These are phyloP conservation scores for Phyllosticta ampelicida DNA, from an alignment of 2,329 filamentous ascomycete genomes.

Conservation along the genomic window DNA sequence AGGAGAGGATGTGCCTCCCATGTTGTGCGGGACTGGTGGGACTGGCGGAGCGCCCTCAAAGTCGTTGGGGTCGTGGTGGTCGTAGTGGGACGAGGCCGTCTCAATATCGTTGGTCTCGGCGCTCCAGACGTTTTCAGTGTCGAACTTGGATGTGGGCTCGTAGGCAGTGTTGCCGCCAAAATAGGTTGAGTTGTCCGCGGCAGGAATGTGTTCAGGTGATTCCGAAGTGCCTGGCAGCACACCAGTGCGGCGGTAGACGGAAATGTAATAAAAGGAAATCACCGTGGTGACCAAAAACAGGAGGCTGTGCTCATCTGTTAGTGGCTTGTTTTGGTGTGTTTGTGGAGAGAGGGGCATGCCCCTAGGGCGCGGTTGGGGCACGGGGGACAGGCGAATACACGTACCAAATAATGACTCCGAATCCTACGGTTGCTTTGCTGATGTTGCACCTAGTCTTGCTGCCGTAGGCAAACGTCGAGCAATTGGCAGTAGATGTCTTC, in stretches of 20 bases:
- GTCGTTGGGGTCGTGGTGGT: conserved; percentile 33
- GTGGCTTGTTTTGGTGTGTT: background rate
- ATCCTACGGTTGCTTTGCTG: conserved; percentile 44
- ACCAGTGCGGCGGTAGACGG: conserved; percentile 47
- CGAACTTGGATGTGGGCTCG: conserved; percentile 2
- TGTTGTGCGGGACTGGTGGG: conserved; percentile 1
- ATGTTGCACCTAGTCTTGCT: conserved; percentile 45
- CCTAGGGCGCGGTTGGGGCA: background rate
- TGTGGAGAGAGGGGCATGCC: background rate
- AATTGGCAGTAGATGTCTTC: conserved; percentile 36
- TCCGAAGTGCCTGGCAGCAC: conserved; percentile 37
- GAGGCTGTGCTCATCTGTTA: conserved; percentile 30
- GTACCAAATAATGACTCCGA: conserved; percentile 48
- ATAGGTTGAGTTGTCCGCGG: conserved; percentile 19
- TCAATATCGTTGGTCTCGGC: conserved; percentile 31
- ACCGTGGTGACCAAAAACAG: conserved; percentile 43
- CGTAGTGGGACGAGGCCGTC: conserved; percentile 21
- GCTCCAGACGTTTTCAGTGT: conserved; percentile 33
- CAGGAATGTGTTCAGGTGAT: background rate
- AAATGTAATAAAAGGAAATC: conserved; percentile 45
- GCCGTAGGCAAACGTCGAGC: conserved; percentile 46
- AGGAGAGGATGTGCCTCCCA: background rate
- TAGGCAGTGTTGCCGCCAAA: conserved; percentile 4
- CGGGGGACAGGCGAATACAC: conserved; percentile 14
- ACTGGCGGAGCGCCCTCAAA: conserved; percentile 2